Percentiles rank a stretch among this genome's conserved stretches.
These are phyloP conservation scores for Thelonectria olida DNA, from an alignment of 2,329 filamentous ascomycete species.

Conservation along the genomic window DNA sequence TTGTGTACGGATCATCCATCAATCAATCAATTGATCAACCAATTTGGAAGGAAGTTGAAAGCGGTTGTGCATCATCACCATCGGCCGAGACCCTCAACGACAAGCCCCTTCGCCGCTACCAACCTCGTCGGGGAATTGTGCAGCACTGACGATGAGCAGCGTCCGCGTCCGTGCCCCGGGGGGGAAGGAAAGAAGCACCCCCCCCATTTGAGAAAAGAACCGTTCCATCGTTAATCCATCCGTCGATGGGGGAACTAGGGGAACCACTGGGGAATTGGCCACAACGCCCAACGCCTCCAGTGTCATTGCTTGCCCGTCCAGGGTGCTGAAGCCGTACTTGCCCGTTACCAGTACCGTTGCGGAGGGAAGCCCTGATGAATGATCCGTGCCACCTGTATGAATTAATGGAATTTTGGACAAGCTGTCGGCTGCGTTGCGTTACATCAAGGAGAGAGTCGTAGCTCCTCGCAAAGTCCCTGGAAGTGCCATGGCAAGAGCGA, in stretches of 20 bases:
- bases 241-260: background rate
- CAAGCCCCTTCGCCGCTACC: background rate
- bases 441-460: too few relatives aligned
- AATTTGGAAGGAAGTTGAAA: background rate
- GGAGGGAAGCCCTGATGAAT: too few relatives aligned
- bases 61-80: background rate
- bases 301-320: too few relatives aligned
- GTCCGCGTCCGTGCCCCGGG: background rate
- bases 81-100: background rate
- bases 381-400: too few relatives aligned
- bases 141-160: background rate
- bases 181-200: too few relatives aligned
- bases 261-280: background rate
- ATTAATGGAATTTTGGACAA: too few relatives aligned
- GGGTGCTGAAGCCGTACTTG: too few relatives aligned
- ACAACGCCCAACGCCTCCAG: background rate
- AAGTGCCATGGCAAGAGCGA: too few relatives aligned
- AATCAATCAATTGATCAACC: background rate
- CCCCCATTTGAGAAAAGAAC: too few relatives aligned
- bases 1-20: background rate
- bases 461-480: too few relatives aligned
- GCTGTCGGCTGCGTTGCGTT: too few relatives aligned
- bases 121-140: background rate
- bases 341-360: too few relatives aligned
- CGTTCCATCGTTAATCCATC: background rate